Percentiles rank a stretch among this genome's conserved stretches.
phyloP scores from a whole-genome alignment of 2,329 filamentous ascomycete species.

The Hortaea sp. region DNA sequence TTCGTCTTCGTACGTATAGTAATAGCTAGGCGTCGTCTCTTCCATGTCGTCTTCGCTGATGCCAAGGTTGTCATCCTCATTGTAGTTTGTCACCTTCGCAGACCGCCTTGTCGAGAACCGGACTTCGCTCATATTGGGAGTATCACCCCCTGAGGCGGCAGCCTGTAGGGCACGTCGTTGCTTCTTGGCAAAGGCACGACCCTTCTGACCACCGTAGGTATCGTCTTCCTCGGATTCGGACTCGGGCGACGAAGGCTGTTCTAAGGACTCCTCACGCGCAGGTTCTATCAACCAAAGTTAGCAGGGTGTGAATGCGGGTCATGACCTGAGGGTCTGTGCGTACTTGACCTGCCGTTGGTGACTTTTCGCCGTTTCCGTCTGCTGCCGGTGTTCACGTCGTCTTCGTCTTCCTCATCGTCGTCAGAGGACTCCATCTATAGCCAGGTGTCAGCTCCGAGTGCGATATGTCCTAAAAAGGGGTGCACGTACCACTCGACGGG shows the following conservation, averaged over 20 bases:
- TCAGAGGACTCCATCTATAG: conserved; percentile 49
- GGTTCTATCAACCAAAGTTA: conserved; percentile 24
- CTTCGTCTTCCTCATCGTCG: conserved; percentile 58
- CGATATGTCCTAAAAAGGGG: background rate
- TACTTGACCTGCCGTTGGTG: conserved; percentile 54
- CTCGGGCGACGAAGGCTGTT: conserved; percentile 46
- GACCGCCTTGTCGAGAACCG: conserved; percentile 85
- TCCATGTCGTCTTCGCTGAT: conserved; percentile 52
- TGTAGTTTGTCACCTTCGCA: conserved; percentile 61
- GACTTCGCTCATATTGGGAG: conserved; percentile 64
- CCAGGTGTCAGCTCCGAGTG: conserved; percentile 4
- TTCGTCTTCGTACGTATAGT: conserved; percentile 61
- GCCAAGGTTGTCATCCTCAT: conserved; percentile 54
- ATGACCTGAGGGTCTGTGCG: conserved; percentile 30
- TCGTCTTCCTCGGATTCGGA: conserved; percentile 46
- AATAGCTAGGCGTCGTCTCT: conserved; percentile 56
- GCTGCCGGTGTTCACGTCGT: conserved; percentile 55
- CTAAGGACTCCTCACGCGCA: conserved; percentile 14
- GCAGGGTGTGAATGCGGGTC: conserved; percentile 25
- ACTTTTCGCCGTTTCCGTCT: conserved; percentile 58
- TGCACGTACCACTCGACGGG: conserved; percentile 48
- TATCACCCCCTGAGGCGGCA: conserved; percentile 46
- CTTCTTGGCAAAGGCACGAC: conserved; percentile 58
- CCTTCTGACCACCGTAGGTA: conserved; percentile 68
- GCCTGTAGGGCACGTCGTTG: conserved; percentile 59